Evolutionary conservation across 768 basidiomycete genomes (phyloP).

Genomic region (Coprinopsis marcescibilis): DNA sequence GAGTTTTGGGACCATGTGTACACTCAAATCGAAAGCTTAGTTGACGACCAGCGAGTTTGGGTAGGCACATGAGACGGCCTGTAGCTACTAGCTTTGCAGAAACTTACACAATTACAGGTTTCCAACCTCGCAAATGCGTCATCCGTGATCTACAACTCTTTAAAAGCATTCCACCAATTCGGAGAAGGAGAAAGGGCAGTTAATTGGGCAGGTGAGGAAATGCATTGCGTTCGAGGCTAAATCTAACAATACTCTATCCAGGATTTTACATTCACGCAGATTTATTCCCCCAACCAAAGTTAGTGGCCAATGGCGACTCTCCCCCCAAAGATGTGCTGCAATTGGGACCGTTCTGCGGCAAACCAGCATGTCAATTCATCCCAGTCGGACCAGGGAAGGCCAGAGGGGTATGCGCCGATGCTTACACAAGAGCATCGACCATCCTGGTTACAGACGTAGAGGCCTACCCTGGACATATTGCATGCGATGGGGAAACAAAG

Average conservation of each 20-base stretch:
- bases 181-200: constrained; percentile 62
- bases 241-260: constrained; percentile 24
- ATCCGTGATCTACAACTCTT: constrained; percentile 72
- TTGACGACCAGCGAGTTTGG: constrained; percentile 73
- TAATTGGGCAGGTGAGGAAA: constrained; percentile 87
- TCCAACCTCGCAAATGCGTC: constrained; percentile 86
- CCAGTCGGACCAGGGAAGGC: constrained; percentile 43
- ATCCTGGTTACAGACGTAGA: constrained; percentile 76
- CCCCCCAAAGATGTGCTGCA: constrained; percentile 37
- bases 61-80: constrained; percentile 30
- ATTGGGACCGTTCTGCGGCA: constrained; percentile 84
- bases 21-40: constrained; percentile 51
- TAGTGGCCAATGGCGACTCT: constrained; percentile 14
- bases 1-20: constrained; percentile 80
- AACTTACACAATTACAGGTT: constrained; percentile 39
- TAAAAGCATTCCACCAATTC: constrained; percentile 66
- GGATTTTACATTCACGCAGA: constrained; percentile 80
- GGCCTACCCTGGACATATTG: constrained; percentile 86
- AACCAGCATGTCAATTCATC: constrained; percentile 88
- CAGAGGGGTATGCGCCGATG: constrained; percentile 84
- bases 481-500: constrained; percentile 86
- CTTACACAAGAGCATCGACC: constrained; percentile 51
- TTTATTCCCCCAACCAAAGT: constrained; percentile 50
- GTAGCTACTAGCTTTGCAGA: constrained; percentile 1
- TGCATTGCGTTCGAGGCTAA: background rate